Evolutionary conservation across 1,284 basidiomycete species (phyloP), one percentile per base, ranked within the genome.

Genomic region (Rhodotorula sp.): DNA sequence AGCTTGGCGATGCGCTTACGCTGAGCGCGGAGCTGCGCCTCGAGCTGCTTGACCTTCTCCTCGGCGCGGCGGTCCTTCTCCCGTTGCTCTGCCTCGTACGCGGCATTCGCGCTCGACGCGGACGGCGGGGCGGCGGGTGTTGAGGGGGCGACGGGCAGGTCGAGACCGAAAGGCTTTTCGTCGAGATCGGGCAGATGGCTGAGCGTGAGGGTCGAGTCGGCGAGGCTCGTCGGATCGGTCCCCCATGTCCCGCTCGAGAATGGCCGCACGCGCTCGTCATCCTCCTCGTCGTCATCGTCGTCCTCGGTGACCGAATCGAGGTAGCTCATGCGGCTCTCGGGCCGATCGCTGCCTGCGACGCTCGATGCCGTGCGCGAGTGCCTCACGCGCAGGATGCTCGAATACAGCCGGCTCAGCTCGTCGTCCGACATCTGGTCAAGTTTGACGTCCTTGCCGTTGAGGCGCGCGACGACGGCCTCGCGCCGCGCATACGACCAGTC

Each of bases 401-500:
- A 92, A 81, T 90, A 97, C 23, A 97, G 85, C 79, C 91, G 92
- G 84, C 96, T 95, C 64, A 97, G 84, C 80, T 97, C 94, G 67
- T 92, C 90, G 80, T 97, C 93, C 0, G 91, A 91, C 44, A 97
- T 85, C 78, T 90, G 91, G 80, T 97, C 92, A 45, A 97, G 85
- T 23, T 91, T 87, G 9, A 94, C 91, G 79, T 94, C 91, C 25
- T 91, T 82, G 1, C 92, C 92, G 67, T 83, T 77, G 21, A 95
- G 84, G 62, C 89, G 86, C 10, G 91, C 90, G 64, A 93, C 85
- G 4, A 92, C 93, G 10, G 92, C 93, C 82, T 97, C 94, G 23
- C 93, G 88, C 79, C 91, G 90, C 4, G 95, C 95, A 79, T 90
- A 97, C 25, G 88, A 91, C 93, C 93, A 97, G 80, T 97, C 95